A percentile compares a stretch with the other conserved stretches of the same genome.
phyloP scores from a whole-genome alignment of 257 asterid genomes.

The Solanum corneliomulleri region DNA sequence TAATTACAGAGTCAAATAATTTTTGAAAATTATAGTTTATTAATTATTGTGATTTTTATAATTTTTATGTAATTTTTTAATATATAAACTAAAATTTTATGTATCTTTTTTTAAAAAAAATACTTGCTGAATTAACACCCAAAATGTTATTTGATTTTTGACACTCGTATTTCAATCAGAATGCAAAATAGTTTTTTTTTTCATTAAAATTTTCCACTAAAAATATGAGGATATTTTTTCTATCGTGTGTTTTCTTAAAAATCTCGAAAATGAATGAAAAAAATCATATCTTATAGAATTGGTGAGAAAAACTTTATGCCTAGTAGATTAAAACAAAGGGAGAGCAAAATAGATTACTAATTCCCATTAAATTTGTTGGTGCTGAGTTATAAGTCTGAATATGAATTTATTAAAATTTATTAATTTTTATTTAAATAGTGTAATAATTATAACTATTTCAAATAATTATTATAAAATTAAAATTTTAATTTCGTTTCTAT shows the following conservation, averaged over 20 bases:
- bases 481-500: neutral
- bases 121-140: neutral
- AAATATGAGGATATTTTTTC: neutral
- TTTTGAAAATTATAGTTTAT: neutral
- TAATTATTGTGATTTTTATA: neutral
- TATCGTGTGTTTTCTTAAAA: neutral
- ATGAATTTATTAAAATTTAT: too few species aligned
- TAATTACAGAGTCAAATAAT: too few species aligned
- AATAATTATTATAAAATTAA: too few species aligned
- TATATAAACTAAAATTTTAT: neutral
- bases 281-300: neutral
- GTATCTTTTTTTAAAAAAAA: neutral
- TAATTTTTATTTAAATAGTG: too few species aligned
- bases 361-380: neutral
- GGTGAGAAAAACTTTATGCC: neutral
- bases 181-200: neutral
- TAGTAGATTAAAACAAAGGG: neutral
- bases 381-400: too few species aligned
- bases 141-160: neutral
- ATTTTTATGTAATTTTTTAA: neutral
- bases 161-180: neutral
- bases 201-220: neutral
- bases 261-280: too few species aligned
- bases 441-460: too few species aligned
- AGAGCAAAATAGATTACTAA: neutral